Percentiles rank a stretch among this genome's conserved stretches.
Conservation (phyloP, 2,329 filamentous ascomycete genomes). For the Cytospora schulzeri region DNA sequence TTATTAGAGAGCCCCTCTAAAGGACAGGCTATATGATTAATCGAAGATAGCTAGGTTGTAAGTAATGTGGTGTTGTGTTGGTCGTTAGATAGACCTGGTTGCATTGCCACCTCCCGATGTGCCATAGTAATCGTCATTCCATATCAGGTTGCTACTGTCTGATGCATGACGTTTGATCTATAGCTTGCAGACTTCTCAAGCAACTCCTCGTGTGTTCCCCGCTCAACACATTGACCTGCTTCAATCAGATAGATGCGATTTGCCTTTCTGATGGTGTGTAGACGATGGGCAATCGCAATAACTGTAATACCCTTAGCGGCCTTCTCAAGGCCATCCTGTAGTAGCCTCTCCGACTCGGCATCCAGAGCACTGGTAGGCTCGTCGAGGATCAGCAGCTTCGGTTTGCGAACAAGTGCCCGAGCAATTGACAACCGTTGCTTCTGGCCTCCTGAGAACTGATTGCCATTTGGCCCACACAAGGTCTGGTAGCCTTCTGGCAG, state of each 20-base stretch:
- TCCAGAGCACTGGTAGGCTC: conserved; percentile 72
- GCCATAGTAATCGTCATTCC: no score
- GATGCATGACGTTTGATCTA: conserved; percentile 38
- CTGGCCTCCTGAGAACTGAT: conserved; percentile 69
- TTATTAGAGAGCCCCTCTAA: background rate
- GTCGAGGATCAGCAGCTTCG: conserved; percentile 68
- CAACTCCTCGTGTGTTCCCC: conserved; percentile 36
- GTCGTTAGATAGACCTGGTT: background rate
- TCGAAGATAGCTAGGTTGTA: background rate
- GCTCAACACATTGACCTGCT: conserved; percentile 42
- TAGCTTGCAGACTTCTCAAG: conserved; percentile 36
- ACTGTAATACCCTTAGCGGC: conserved; percentile 45
- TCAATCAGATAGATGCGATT: conserved; percentile 48
- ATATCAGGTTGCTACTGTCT: conserved; percentile 32
- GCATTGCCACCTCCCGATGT: background rate
- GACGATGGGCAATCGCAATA: conserved; percentile 48
- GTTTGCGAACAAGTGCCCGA: conserved; percentile 64
- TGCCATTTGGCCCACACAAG: conserved; percentile 62
- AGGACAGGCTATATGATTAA: background rate
- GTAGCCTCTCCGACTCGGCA: conserved; percentile 57
- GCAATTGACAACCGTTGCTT: conserved; percentile 71
- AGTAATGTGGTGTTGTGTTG: background rate
- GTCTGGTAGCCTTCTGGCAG: conserved; percentile 62
- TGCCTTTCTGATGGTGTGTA: conserved; percentile 47
- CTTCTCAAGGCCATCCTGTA: conserved; percentile 60